A percentile compares a stretch with the other conserved stretches of the same genome.
These are phyloP conservation scores for Monosporascus sp. DNA, from an alignment of 2,329 filamentous ascomycete genomes.

Conservation along the genomic window DNA sequence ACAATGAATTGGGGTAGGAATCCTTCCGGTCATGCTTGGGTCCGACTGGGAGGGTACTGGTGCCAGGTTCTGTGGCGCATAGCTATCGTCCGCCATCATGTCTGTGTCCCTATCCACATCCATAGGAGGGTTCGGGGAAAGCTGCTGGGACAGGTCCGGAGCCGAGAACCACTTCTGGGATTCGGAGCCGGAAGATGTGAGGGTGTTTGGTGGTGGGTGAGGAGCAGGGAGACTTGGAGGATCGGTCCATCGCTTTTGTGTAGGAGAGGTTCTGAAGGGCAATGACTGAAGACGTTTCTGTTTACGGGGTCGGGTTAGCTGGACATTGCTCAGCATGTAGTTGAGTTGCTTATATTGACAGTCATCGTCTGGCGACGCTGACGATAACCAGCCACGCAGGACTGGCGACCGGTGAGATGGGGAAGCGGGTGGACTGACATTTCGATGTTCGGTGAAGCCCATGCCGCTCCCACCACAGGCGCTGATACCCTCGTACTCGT, in stretches of 20 bases:
- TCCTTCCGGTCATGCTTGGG: slow-evolving; percentile 37
- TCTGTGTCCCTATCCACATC: slow-evolving; percentile 42
- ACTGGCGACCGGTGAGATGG: neutral
- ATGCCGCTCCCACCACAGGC: slow-evolving; percentile 10
- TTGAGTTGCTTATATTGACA: neutral
- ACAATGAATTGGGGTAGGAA: slow-evolving; percentile 56
- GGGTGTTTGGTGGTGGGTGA: slow-evolving; percentile 26
- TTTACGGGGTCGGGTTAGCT: slow-evolving; percentile 9
- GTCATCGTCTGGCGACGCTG: neutral
- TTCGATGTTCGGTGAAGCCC: slow-evolving; percentile 28
- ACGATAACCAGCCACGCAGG: neutral
- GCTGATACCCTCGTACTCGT: slow-evolving; percentile 12
- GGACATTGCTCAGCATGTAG: neutral
- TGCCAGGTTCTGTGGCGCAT: slow-evolving; percentile 19
- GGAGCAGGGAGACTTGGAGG: slow-evolving; percentile 20
- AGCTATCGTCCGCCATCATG: slow-evolving; percentile 39
- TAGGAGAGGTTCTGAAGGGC: slow-evolving; percentile 42
- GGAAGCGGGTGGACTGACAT: slow-evolving; percentile 18
- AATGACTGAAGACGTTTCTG: slow-evolving; percentile 52
- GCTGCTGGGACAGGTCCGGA: slow-evolving; percentile 16
- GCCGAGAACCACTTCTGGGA: slow-evolving; percentile 33
- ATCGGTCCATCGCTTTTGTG: slow-evolving; percentile 28
- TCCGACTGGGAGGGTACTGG: slow-evolving; percentile 28
- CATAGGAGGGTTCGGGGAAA: slow-evolving; percentile 19
- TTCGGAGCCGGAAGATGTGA: slow-evolving; percentile 35